These are phyloP conservation scores for Paecilomyces variotii DNA, from an alignment of 2,329 filamentous ascomycete genomes.

Conservation along the genomic window DNA sequence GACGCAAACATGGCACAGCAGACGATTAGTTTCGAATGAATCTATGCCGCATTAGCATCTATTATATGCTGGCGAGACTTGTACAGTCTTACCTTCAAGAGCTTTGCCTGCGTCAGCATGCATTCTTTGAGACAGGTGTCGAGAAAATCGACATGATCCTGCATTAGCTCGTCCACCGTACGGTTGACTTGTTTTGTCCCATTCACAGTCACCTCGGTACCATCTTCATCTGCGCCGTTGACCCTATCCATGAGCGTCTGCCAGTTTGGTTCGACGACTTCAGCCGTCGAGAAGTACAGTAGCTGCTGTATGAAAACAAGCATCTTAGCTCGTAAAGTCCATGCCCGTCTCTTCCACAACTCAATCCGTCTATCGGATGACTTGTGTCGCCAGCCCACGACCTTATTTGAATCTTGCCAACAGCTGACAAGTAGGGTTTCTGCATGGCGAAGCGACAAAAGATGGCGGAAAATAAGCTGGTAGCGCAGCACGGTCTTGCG, in stretches of 20 bases:
- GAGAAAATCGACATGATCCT: constrained; percentile 96
- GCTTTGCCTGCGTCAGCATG: constrained; percentile 95
- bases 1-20: constrained; percentile 91
- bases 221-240: constrained; percentile 46
- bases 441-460: constrained; percentile 80
- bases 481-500: constrained; percentile 96
- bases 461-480: constrained; percentile 89
- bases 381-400: constrained; percentile 72
- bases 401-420: constrained; percentile 84
- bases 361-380: constrained; percentile 67
- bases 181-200: constrained; percentile 49
- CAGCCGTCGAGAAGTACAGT: constrained; percentile 91
- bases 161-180: constrained; percentile 96
- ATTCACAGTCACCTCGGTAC: constrained; percentile 28
- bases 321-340: constrained; percentile 89
- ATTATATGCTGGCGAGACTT: background rate
- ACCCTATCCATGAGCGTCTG: constrained; percentile 83
- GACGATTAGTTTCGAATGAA: constrained; percentile 94
- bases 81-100: constrained; percentile 65
- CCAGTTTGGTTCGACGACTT: constrained; percentile 98
- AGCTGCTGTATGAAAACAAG: constrained; percentile 94
- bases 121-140: constrained; percentile 98
- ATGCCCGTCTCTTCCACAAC: constrained; percentile 86
- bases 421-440: constrained; percentile 78
- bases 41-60: constrained; percentile 45